These are phyloP conservation scores for Grigorovia jiainica DNA, from an alignment of 805 yeast species.

Conservation along the genomic window DNA sequence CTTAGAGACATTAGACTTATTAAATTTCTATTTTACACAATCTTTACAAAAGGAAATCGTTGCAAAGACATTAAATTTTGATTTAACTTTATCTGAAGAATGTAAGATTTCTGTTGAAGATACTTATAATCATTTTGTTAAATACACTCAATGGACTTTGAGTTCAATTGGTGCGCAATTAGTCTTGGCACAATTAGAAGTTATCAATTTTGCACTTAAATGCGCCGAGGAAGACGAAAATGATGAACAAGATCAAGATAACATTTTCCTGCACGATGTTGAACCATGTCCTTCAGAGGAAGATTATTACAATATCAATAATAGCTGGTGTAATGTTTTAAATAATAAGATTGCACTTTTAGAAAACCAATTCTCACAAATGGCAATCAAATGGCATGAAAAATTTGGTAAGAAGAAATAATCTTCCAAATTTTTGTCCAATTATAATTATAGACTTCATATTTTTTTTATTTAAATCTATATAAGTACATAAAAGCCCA, in stretches of 20 bases:
- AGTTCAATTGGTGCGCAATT: slow-evolving; percentile 20
- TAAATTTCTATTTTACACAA: slow-evolving; percentile 26
- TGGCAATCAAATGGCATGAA: slow-evolving; percentile 17
- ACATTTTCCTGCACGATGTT: slow-evolving; percentile 27
- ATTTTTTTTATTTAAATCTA: no score
- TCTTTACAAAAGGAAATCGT: slow-evolving; percentile 27
- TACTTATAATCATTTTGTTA: slow-evolving; percentile 25
- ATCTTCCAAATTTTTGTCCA: neutral
- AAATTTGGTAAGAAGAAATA: slow-evolving; percentile 17
- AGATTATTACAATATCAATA: slow-evolving; percentile 18
- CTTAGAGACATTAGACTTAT: slow-evolving; percentile 23
- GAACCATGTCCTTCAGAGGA: slow-evolving; percentile 5
- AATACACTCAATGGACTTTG: slow-evolving; percentile 29
- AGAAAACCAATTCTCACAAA: slow-evolving; percentile 11
- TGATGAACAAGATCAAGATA: slow-evolving; percentile 20
- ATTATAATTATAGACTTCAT: no score
- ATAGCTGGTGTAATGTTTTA: slow-evolving; percentile 21
- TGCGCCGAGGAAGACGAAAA: slow-evolving; percentile 26
- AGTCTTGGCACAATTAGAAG: slow-evolving; percentile 18
- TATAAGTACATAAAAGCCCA: no score
- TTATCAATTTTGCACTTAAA: slow-evolving; percentile 23
- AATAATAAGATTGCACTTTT: slow-evolving; percentile 11
- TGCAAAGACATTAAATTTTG: slow-evolving; percentile 26
- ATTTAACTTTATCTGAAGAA: slow-evolving; percentile 16
- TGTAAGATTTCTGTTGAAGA: slow-evolving; percentile 21